Evolutionary conservation across 192 early-diverging fungal species (phyloP), one percentile per base, ranked within the genome.

Genomic region (Mortierella claussenii): DNA sequence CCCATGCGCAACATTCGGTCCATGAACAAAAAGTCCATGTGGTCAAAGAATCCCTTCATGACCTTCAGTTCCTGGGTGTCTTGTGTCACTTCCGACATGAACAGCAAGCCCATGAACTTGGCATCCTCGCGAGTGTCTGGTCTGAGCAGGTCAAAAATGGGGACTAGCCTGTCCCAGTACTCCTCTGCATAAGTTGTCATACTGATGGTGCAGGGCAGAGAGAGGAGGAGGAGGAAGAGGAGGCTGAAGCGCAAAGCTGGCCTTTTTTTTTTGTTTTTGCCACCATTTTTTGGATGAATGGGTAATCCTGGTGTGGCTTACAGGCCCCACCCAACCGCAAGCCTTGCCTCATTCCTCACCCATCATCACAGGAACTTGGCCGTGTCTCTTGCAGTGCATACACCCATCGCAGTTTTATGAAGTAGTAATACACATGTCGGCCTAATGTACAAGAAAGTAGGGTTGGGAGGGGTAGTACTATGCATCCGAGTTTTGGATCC

Each of bases 401-500:
- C n/a, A n/a, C n/a, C n/a, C n/a, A n/a, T n/a, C n/a, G n/a, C n/a
- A n/a, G n/a, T n/a, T n/a, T n/a, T n/a, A n/a, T n/a, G n/a, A n/a
- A n/a, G n/a, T n/a, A n/a, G n/a, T n/a, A n/a, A n/a, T n/a, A n/a
- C n/a, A n/a, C n/a, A n/a, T n/a, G n/a, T n/a, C n/a, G n/a, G n/a
- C n/a, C n/a, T n/a, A n/a, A n/a, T n/a, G n/a, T n/a, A n/a, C n/a
- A n/a, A n/a, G n/a, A n/a, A n/a, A n/a, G n/a, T n/a, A n/a, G n/a
- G n/a, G n/a, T n/a, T n/a, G n/a, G n/a, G n/a, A n/a, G n/a, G n/a
- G n/a, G n/a, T n/a, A n/a, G n/a, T n/a, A n/a, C n/a, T 56, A 76
- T 1, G 68, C 76, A 69, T 79, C 65, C 15, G 66, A 68, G 44
- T 68, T 75, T 49, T 90, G 89, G 75, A 98, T 92, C 97, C 97